Evolutionary conservation across 768 basidiomycete genomes (phyloP), one percentile per base, ranked within the genome.

Genomic region (Hirschioporus abietinus): DNA sequence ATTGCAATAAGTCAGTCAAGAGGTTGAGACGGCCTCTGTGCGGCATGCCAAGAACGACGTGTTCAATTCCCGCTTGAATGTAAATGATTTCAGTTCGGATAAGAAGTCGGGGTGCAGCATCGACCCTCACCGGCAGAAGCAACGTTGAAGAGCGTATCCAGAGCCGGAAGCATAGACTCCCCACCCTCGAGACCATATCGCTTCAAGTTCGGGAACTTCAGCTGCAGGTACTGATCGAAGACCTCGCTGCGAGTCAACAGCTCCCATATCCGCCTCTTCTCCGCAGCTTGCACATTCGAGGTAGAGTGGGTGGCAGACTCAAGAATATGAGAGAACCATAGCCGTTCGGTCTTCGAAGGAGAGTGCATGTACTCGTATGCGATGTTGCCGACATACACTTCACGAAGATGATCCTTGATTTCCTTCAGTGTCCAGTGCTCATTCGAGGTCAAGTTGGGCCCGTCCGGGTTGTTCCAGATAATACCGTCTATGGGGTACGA

Each of bases 301-400:
- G 68, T 23, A 15, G 61, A 65, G 0, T 75, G 71, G 1, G 75
- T 66, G 78, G 72, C 1, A 76, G 87, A 88, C 77, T 97, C 95
- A 9, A 97, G 81, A 18, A 92, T 80, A 71, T 91, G 89, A 0
- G 93, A 90, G 78, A 95, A 95, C 93, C 93, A 96, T 6, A 92
- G 81, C 0, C 92, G 84, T 76, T 95, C 93, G 0, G 88, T 90
- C 79, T 93, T 93, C 67, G 85, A 88, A 0, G 91, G 89, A 15
- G 91, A 90, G 75, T 95, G 92, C 91, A 93, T 93, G 67, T 89
- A 95, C 83, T 97, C 95, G 72, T 95, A 93, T 0, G 91, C 94
- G 70, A 97, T 93, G 25, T 86, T 86, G 1, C 90, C 91, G 30
- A 93, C 90, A 73, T 97, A 97, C 0, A 91, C 83, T 0, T 79